These are phyloP conservation scores for Eragrostis tef DNA, from an alignment of 202 grass and related monocot genomes.

Conservation along the genomic window DNA sequence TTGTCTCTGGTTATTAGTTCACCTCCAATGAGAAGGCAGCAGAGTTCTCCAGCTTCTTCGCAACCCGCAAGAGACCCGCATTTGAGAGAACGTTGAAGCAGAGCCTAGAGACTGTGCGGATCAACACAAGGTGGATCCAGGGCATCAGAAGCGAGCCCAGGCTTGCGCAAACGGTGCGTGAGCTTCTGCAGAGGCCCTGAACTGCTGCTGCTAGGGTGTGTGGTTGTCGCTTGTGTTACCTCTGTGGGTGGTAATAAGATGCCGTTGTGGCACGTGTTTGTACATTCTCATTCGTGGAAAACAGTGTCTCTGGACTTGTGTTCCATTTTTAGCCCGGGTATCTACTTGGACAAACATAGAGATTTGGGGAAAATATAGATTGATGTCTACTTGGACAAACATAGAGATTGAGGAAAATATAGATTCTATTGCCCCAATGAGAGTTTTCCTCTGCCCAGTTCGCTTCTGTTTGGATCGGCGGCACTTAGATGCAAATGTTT, in stretches of 20 bases:
- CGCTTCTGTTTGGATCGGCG: too few relatives aligned
- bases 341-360: not conserved
- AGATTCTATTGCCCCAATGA: too few relatives aligned
- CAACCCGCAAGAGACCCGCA: slow-evolving; percentile 44
- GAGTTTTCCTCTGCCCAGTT: too few relatives aligned
- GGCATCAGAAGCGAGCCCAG: slow-evolving; percentile 60
- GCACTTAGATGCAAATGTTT: too few relatives aligned
- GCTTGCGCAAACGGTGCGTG: slow-evolving; percentile 60
- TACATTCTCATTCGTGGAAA: slow-evolving; percentile 23
- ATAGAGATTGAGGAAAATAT: not conserved
- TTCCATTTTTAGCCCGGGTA: not conserved
- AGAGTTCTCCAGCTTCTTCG: slow-evolving; percentile 71
- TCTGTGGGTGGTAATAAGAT: slow-evolving; percentile 31
- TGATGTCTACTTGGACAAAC: not conserved
- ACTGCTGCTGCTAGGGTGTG: too few relatives aligned
- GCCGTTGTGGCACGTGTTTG: not conserved
- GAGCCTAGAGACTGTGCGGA: slow-evolving; percentile 66
- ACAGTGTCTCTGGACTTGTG: not conserved
- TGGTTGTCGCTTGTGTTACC: not conserved
- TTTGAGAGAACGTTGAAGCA: slow-evolving; percentile 76
- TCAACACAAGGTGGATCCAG: slow-evolving; percentile 69
- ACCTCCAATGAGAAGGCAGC: slow-evolving; percentile 60
- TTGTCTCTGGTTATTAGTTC: slow-evolving; percentile 61
- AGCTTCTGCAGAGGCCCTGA: slow-evolving; percentile 50
- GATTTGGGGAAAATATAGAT: not conserved